A percentile compares a stretch with the other conserved stretches of the same genome.
Conservation (phyloP, 2,329 filamentous ascomycete species). For the Colletotrichum cordylinicola region DNA sequence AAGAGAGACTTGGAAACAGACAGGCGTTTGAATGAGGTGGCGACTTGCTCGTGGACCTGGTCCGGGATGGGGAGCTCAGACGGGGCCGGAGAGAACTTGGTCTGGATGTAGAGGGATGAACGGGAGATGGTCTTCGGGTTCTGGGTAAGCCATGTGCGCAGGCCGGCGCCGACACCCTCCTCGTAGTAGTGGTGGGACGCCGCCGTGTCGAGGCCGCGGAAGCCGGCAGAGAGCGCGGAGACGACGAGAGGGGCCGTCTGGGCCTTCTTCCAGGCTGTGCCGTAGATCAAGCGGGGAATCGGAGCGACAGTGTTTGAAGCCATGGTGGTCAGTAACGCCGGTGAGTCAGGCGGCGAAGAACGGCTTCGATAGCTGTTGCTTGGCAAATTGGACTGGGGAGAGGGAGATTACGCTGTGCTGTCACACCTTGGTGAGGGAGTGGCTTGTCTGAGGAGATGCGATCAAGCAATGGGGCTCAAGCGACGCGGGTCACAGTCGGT, state of each 20-base stretch:
- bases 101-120: conserved; percentile 66
- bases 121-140: not conserved
- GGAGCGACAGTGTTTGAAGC: conserved; percentile 8
- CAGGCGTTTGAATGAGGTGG: conserved; percentile 70
- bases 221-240: conserved; percentile 70
- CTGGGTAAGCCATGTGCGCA: conserved; percentile 44
- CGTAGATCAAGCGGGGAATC: conserved; percentile 70
- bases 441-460: not conserved
- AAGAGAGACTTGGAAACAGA: conserved; percentile 32
- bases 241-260: conserved; percentile 71
- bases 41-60: conserved; percentile 72
- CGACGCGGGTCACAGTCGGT: not conserved
- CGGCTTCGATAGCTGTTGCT: not conserved
- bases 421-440: not conserved
- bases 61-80: conserved; percentile 58
- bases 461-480: conserved; percentile 5
- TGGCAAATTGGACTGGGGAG: not conserved
- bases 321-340: not conserved
- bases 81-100: conserved; percentile 64
- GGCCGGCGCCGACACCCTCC: conserved; percentile 69
- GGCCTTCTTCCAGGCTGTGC: conserved; percentile 86
- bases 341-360: not conserved
- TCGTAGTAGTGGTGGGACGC: conserved; percentile 82
- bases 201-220: conserved; percentile 78
- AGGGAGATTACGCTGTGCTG: not conserved